phyloP scores from a whole-genome alignment of 2,329 filamentous ascomycete species.

The Colletotrichum agaves region DNA sequence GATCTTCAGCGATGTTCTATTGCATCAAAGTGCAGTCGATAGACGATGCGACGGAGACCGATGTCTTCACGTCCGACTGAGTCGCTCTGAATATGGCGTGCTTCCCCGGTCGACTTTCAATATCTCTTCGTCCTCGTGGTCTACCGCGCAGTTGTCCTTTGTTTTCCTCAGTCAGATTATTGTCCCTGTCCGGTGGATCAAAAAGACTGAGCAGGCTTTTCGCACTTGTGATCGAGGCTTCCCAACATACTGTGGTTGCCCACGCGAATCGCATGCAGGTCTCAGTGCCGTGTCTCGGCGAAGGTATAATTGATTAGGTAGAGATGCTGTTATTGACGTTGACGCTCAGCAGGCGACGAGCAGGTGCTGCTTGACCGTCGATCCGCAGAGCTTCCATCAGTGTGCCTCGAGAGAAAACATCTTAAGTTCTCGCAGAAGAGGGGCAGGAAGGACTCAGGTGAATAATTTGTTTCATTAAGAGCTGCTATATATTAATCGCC shows the following conservation, averaged over 20 bases:
- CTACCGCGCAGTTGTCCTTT: not conserved
- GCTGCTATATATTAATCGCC: slow-evolving; percentile 11
- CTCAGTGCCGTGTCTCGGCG: slow-evolving; percentile 12
- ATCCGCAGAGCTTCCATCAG: not conserved
- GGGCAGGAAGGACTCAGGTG: not conserved
- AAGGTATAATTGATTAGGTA: not conserved
- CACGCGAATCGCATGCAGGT: slow-evolving; percentile 6
- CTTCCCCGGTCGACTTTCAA: not conserved
- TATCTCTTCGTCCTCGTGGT: not conserved
- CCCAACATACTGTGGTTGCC: not conserved
- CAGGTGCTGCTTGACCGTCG: not conserved
- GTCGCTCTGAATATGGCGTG: not conserved
- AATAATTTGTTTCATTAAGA: slow-evolving; percentile 18
- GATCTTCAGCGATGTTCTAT: not conserved
- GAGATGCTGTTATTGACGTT: not conserved
- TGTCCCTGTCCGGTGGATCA: not conserved
- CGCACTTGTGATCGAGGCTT: slow-evolving; percentile 24
- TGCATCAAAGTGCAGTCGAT: not conserved
- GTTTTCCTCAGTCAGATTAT: not conserved
- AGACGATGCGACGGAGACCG: not conserved
- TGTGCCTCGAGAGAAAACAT: not conserved
- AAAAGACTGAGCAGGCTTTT: slow-evolving; percentile 9
- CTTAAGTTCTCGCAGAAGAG: not conserved
- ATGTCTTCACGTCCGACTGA: not conserved
- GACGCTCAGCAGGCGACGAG: not conserved